phyloP scores from a whole-genome alignment of 1,284 basidiomycete genomes.

The Ganoderma meredithae region DNA sequence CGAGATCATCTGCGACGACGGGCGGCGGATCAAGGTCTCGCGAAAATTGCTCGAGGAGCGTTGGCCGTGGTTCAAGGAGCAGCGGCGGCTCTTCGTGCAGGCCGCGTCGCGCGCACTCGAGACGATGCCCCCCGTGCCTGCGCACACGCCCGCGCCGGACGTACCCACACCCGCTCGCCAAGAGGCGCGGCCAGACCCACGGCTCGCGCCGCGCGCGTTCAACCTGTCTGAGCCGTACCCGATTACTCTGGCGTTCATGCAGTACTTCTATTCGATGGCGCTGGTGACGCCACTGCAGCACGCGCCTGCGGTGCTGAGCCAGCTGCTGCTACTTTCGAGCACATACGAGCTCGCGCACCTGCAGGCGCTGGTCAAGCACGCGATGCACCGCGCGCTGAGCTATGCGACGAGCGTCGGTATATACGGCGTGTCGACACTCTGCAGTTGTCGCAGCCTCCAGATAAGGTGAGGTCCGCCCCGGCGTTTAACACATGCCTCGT shows the following conservation, averaged over 20 bases:
- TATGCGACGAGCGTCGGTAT: conserved; percentile 88
- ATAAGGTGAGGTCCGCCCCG: conserved; percentile 65
- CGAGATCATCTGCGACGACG: conserved; percentile 91
- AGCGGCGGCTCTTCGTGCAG: conserved; percentile 64
- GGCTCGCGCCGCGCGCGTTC: conserved; percentile 81
- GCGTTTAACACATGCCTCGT: neutral
- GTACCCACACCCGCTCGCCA: conserved; percentile 56
- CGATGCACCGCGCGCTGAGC: conserved; percentile 88
- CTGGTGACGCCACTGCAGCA: conserved; percentile 91
- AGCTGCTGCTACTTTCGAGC: conserved; percentile 84
- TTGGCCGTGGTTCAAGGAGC: conserved; percentile 93
- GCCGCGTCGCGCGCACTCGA: conserved; percentile 62
- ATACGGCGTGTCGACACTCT: conserved; percentile 93
- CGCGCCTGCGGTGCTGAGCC: conserved; percentile 87
- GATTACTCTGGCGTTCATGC: conserved; percentile 87
- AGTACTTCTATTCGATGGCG: conserved; percentile 91
- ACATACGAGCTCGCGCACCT: conserved; percentile 86
- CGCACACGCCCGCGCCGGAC: conserved; percentile 66
- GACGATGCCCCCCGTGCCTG: conserved; percentile 61
- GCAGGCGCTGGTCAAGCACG: conserved; percentile 84
- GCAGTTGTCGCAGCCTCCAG: conserved; percentile 87
- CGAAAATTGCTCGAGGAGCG: conserved; percentile 83
- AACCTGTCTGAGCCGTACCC: conserved; percentile 90
- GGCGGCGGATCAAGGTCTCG: conserved; percentile 83
- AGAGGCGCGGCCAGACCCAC: conserved; percentile 69